A percentile compares a stretch with the other conserved stretches of the same genome.
These are phyloP conservation scores for Colletotrichum navitas DNA, from an alignment of 2,329 filamentous ascomycete species.

Conservation along the genomic window DNA sequence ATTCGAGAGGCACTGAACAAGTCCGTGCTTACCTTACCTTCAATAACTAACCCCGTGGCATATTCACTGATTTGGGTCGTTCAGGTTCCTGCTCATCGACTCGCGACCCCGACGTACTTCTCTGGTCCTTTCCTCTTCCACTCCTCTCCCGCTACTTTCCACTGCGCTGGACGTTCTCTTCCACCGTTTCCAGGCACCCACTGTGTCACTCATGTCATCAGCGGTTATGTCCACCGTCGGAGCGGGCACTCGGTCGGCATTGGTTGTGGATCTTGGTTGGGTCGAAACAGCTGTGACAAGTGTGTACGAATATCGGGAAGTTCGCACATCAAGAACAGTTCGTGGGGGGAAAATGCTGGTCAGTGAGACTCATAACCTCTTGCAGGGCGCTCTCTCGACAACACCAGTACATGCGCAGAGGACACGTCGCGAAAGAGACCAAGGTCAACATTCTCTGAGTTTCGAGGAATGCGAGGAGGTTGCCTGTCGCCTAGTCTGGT, in stretches of 20 bases:
- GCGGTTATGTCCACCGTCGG: conserved; percentile 81
- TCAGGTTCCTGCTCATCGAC: conserved; percentile 75
- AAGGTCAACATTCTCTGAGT: conserved; percentile 59
- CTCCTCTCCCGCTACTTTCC: conserved; percentile 84
- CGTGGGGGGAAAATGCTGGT: conserved; percentile 81
- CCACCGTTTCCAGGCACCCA: conserved; percentile 81
- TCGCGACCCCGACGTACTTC: conserved; percentile 80
- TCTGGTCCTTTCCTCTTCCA: conserved; percentile 80
- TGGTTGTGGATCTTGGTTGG: conserved; percentile 95
- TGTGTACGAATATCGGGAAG: conserved; percentile 91
- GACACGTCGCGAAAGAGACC: conserved; percentile 35
- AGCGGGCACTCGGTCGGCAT: conserved; percentile 85
- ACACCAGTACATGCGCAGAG: conserved; percentile 16
- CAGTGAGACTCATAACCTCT: conserved; percentile 74
- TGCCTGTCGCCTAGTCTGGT: conserved; percentile 82
- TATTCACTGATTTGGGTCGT: conserved; percentile 31
- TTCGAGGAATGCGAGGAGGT: conserved; percentile 90
- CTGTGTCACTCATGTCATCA: conserved; percentile 83
- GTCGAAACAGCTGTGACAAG: conserved; percentile 87
- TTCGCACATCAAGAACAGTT: conserved; percentile 76
- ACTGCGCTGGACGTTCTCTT: conserved; percentile 84
- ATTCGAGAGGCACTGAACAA: conserved; percentile 86
- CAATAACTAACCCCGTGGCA: background rate
- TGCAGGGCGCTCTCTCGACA: conserved; percentile 60
- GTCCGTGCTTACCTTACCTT: conserved; percentile 62